A percentile compares a stretch with the other conserved stretches of the same genome.
Conservation (phyloP, 345 rosid genomes). For the Acer negundo region DNA sequence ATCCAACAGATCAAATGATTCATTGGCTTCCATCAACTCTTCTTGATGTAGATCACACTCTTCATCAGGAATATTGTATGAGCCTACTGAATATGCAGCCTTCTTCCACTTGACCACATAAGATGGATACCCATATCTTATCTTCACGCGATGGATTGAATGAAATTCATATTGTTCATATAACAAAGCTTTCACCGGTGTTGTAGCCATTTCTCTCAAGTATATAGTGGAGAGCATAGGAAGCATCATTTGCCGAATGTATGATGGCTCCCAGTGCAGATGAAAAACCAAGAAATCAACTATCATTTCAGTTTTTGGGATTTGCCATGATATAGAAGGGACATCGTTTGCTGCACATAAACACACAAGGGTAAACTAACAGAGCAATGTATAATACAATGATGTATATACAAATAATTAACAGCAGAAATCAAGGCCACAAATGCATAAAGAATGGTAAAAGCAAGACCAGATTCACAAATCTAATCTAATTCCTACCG, state of each 20-base stretch:
- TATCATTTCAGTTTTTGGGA: conserved; percentile 74
- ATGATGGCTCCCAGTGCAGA: conserved; percentile 74
- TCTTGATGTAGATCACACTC: conserved; percentile 36
- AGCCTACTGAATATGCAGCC: conserved; percentile 30
- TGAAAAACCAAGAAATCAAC: conserved; percentile 77
- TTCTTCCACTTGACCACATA: conserved; percentile 83
- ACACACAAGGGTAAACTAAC: conserved; percentile 10
- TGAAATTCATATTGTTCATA: conserved; percentile 70
- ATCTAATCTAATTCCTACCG: background rate
- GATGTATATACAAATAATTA: conserved; percentile 1
- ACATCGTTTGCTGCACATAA: conserved; percentile 39
- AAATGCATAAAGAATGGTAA: background rate
- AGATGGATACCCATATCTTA: conserved; percentile 59
- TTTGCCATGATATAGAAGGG: conserved; percentile 57
- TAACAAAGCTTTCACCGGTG: conserved; percentile 45
- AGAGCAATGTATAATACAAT: conserved; percentile 13
- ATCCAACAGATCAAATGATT: conserved; percentile 46
- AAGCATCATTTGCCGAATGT: conserved; percentile 70
- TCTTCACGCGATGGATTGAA: conserved; percentile 70
- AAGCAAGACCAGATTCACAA: background rate
- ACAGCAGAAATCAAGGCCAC: conserved; percentile 1
- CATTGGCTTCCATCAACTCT: conserved; percentile 48
- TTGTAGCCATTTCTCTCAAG: conserved; percentile 60
- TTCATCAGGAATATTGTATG: conserved; percentile 27
- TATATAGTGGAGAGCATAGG: conserved; percentile 83